These are phyloP conservation scores for Coemansia sp. DNA, from an alignment of 192 early-diverging fungal genomes.

Conservation along the genomic window DNA sequence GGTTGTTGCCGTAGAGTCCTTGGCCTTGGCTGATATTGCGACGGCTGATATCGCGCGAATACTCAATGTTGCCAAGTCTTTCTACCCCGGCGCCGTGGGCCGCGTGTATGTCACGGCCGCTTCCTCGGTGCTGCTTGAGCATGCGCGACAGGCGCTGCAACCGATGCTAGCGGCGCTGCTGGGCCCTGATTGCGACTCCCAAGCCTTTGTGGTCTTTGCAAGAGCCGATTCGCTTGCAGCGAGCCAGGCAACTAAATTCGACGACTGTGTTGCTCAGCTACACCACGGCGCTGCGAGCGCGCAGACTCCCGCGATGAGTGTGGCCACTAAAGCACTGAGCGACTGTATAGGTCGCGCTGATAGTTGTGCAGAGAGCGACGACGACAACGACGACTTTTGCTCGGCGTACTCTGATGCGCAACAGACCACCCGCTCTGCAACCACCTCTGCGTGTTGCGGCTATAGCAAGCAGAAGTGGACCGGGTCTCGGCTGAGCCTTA, in stretches of 20 bases:
- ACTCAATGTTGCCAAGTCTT: constrained; percentile 14
- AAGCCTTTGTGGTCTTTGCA: background rate
- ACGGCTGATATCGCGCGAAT: background rate
- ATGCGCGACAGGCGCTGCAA: constrained; percentile 31
- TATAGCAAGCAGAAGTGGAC: background rate
- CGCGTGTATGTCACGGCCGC: constrained; percentile 41
- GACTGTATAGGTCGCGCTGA: too few relatives aligned
- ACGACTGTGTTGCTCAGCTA: background rate
- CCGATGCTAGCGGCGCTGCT: too few relatives aligned
- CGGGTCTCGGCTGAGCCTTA: constrained; percentile 13
- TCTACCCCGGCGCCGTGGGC: constrained; percentile 26
- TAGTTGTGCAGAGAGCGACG: constrained; percentile 13
- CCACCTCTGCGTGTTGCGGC: background rate
- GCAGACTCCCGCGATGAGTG: background rate
- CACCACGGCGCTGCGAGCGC: background rate
- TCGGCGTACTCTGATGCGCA: constrained; percentile 32
- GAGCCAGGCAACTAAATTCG: background rate
- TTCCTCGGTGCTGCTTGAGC: constrained; percentile 46
- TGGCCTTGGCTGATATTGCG: constrained; percentile 30
- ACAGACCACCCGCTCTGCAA: background rate
- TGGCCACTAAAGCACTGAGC: background rate
- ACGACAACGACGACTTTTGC: constrained; percentile 42
- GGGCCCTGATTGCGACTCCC: background rate
- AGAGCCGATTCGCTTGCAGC: background rate
- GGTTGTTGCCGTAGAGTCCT: constrained; percentile 40